These are phyloP conservation scores for Annulohypoxylon stygium DNA, from an alignment of 495 filamentous ascomycete genomes.

Conservation along the genomic window DNA sequence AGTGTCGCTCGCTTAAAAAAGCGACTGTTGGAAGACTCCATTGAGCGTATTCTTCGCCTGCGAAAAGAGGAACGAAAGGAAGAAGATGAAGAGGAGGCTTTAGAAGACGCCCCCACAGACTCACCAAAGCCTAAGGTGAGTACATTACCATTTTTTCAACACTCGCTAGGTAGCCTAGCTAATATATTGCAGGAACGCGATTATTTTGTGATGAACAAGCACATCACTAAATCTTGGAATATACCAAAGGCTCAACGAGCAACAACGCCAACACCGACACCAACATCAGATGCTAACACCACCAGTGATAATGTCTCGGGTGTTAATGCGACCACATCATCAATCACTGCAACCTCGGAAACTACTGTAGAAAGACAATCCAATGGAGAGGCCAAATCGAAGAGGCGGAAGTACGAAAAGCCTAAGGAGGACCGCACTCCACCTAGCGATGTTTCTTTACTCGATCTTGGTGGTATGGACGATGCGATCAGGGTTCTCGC, in stretches of 20 bases:
- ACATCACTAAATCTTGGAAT: slow-evolving; percentile 66
- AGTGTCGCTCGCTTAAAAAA: slow-evolving; percentile 84
- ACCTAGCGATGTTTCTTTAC: slow-evolving; percentile 79
- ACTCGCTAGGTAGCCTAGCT: slow-evolving; percentile 1
- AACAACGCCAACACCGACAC: slow-evolving; percentile 33
- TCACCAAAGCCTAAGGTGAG: slow-evolving; percentile 52
- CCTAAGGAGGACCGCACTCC: slow-evolving; percentile 65
- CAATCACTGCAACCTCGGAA: slow-evolving; percentile 19
- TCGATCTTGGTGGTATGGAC: slow-evolving; percentile 89
- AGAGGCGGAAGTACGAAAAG: slow-evolving; percentile 69
- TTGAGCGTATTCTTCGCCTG: slow-evolving; percentile 85
- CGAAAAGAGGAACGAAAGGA: slow-evolving; percentile 73
- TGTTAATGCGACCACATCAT: slow-evolving; percentile 7
- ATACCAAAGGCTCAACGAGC: slow-evolving; percentile 35
- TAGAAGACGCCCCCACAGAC: slow-evolving; percentile 67
- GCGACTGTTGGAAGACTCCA: slow-evolving; percentile 82
- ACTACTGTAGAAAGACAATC: slow-evolving; percentile 58
- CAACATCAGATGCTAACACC: slow-evolving; percentile 29
- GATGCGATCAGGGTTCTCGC: slow-evolving; percentile 81
- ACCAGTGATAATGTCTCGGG: slow-evolving; percentile 25
- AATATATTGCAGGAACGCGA: slow-evolving; percentile 66
- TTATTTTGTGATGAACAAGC: slow-evolving; percentile 74
- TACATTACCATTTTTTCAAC: not conserved
- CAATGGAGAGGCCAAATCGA: slow-evolving; percentile 76
- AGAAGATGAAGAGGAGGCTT: slow-evolving; percentile 69